Conservation (phyloP, 306 rosid species). For the Rubus idaeus region DNA sequence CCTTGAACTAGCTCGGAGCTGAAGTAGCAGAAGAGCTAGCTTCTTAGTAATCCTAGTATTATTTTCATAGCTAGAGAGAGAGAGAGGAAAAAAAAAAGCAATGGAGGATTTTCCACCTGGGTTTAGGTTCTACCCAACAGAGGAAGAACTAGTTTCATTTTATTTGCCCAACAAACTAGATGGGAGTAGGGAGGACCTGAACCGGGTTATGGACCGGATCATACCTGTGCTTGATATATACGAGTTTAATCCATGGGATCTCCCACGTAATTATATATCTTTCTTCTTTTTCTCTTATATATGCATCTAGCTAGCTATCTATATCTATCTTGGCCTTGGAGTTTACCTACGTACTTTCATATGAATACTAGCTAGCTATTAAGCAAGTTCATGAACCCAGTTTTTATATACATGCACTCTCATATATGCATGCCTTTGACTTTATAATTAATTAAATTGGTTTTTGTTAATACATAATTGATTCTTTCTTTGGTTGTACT, state of each 20-base stretch:
- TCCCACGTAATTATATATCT: constrained; percentile 59
- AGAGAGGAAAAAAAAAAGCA: background rate
- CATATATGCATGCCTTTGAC: background rate
- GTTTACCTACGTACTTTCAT: background rate
- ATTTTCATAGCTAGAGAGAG: background rate
- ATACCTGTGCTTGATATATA: constrained; percentile 69
- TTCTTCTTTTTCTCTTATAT: background rate
- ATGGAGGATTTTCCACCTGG: constrained; percentile 71
- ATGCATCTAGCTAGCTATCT: background rate
- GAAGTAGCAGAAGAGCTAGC: background rate
- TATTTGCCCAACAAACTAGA: constrained; percentile 65
- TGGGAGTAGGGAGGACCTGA: constrained; percentile 41
- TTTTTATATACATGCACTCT: background rate
- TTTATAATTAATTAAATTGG: background rate
- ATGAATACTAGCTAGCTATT: background rate
- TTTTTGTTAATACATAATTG: background rate
- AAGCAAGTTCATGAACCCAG: background rate
- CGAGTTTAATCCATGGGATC: constrained; percentile 63
- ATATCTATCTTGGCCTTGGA: background rate
- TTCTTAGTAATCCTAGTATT: background rate
- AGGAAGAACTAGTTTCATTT: constrained; percentile 71
- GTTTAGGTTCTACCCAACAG: constrained; percentile 83
- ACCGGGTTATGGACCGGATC: constrained; percentile 39
- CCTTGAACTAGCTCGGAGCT: background rate
- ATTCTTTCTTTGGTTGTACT: background rate